These are phyloP conservation scores for Jamesozyma spencerorum DNA, from an alignment of 805 yeast genomes.

Conservation along the genomic window DNA sequence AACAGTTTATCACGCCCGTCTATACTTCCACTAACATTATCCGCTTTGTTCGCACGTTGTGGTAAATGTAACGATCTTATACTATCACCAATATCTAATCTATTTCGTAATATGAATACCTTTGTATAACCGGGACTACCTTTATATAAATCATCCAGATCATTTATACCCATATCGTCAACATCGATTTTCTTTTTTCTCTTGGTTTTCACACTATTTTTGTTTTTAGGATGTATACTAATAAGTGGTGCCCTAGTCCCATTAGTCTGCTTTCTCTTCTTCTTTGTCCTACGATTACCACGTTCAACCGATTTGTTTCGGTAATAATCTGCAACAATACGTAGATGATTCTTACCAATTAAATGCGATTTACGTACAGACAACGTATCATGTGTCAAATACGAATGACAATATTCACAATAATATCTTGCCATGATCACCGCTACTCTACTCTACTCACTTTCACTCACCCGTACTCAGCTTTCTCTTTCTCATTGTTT, in stretches of 20 bases:
- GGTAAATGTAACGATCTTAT: slow-evolving; percentile 18
- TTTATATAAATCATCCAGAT: neutral
- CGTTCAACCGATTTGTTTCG: slow-evolving; percentile 40
- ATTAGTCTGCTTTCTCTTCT: too few relatives aligned
- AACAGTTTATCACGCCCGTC: neutral
- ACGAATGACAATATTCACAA: slow-evolving; percentile 78
- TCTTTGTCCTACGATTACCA: too few relatives aligned
- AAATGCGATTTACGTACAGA: slow-evolving; percentile 78
- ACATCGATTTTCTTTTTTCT: slow-evolving; percentile 22
- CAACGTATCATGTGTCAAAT: slow-evolving; percentile 78
- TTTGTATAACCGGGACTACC: slow-evolving; percentile 23
- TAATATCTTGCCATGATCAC: slow-evolving; percentile 55
- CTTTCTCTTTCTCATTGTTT: too few relatives aligned
- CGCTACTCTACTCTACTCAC: neutral
- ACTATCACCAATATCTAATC: slow-evolving; percentile 24
- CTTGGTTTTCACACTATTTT: slow-evolving; percentile 14
- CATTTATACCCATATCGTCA: too few relatives aligned
- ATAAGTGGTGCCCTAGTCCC: too few relatives aligned
- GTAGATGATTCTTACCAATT: slow-evolving; percentile 66
- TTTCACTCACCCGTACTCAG: too few relatives aligned
- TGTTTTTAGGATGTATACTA: too few relatives aligned
- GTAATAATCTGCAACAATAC: slow-evolving; percentile 65
- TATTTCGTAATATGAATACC: slow-evolving; percentile 18
- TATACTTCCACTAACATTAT: neutral
- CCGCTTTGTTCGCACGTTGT: slow-evolving; percentile 21